These are phyloP conservation scores for Glarea lozoyensis DNA, from an alignment of 495 filamentous ascomycete species.

Conservation along the genomic window DNA sequence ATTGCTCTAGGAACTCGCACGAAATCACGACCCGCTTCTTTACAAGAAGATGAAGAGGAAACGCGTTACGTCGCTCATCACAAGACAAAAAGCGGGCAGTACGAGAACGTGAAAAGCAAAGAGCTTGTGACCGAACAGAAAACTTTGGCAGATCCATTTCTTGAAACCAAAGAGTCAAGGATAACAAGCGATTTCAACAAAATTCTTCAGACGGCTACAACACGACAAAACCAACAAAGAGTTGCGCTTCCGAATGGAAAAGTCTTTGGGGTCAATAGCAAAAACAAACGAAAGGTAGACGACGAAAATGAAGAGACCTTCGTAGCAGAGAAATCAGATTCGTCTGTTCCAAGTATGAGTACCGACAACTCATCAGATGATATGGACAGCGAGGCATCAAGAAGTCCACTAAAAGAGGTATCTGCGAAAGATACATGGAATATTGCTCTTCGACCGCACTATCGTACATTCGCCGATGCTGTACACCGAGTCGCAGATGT, in stretches of 20 bases:
- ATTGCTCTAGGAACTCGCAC: constrained; percentile 4
- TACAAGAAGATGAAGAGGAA: constrained; percentile 3
- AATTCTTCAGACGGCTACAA: constrained; percentile 2
- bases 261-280: too few species aligned
- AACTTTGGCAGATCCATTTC: constrained; percentile 12
- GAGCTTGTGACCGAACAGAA: constrained; percentile 5
- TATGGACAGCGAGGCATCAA: not conserved
- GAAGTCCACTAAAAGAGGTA: constrained; percentile 5
- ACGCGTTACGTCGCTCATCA: constrained; percentile 16
- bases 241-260: not conserved
- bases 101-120: constrained; percentile 7
- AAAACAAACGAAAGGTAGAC: too few species aligned
- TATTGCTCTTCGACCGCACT: constrained; percentile 17
- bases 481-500: constrained; percentile 16
- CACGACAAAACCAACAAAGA: not conserved
- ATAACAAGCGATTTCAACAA: constrained; percentile 10
- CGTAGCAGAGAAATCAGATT: too few species aligned
- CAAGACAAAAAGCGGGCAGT: constrained; percentile 7
- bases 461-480: constrained; percentile 3
- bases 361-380: constrained; percentile 5
- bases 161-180: too few species aligned
- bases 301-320: too few species aligned
- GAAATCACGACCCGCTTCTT: constrained; percentile 9
- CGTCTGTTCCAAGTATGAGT: constrained; percentile 1
- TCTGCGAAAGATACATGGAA: constrained; percentile 9